Base-by-base conservation (phyloP, 75 land plant genomes). In the Sequoia sempervirens region DNA sequence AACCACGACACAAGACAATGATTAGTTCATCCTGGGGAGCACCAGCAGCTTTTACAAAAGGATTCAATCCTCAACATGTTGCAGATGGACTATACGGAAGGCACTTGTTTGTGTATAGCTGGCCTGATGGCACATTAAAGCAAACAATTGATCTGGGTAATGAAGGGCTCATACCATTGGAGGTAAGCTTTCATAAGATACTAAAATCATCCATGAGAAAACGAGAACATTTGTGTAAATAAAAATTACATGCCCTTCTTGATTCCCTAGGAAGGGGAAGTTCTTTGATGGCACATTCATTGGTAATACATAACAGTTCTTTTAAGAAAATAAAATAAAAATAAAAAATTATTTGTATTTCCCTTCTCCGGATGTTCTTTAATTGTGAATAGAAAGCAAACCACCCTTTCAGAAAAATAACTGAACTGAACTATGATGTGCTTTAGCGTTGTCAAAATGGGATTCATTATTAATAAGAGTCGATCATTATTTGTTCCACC, bases 21-120 rank as follows among this genome's bases (percentile, higher is more conserved):
- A 97, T 97, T 54, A 97, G 99, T 83, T 91, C 98, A 54, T 97
- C 99, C 43, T 97, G 99, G 99, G 99, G 99, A 40, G 98, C 99
- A 28, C 99, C 99, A 82, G 61, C 83, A 30, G 99, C 99, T 58
- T 97, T 97, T 85, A 93, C 92, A 10, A 92, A 94, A 85, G 99
- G 99, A 1, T 97, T 97, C 83, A 87, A 94, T 82, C 98, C 91
- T 78, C 87, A 90, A 81, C 93, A 97, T 89, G 96, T 97, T 38
- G 79, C 93, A 2, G 93, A 97, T 89, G 99, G 98, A 50, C 85
- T 97, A 9, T 97, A 97, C 84, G 99, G 99, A 32, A 88, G 90
- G 80, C 96, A 97, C 81, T 83, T 97, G 6, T 82, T 90, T 89
- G 99, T 97, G 45, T 97, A 97, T 79, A 91, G 90, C 84, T 97